Conservation (phyloP, 345 rosid genomes). For the Streptanthus diversifolius region DNA sequence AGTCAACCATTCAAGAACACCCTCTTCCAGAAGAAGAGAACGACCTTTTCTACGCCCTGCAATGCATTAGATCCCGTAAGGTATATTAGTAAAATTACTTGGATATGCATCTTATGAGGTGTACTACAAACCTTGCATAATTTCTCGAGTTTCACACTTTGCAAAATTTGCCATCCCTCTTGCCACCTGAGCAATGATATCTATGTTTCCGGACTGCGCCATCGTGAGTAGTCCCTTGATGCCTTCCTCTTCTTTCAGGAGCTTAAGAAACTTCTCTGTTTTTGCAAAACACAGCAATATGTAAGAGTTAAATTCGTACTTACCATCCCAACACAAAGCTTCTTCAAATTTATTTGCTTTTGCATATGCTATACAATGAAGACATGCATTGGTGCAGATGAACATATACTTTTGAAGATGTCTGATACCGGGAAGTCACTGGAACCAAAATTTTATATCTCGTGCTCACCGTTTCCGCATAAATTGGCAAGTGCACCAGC, state of each 20-base stretch:
- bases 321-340: constrained; percentile 16
- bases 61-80: constrained; percentile 16
- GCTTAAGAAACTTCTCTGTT: constrained; percentile 64
- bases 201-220: constrained; percentile 55
- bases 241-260: constrained; percentile 81
- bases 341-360: background rate
- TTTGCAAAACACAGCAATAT: background rate
- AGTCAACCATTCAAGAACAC: constrained; percentile 74
- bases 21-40: constrained; percentile 76
- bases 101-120: background rate
- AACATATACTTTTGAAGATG: background rate
- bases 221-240: constrained; percentile 71
- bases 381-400: constrained; percentile 7
- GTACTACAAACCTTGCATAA: constrained; percentile 57
- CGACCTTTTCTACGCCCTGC: constrained; percentile 74
- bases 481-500: constrained; percentile 93
- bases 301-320: background rate
- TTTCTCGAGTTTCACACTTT: constrained; percentile 86
- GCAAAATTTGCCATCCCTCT: constrained; percentile 96
- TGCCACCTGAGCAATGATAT: constrained; percentile 86
- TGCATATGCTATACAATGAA: background rate
- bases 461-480: constrained; percentile 81
- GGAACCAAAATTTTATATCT: background rate
- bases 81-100: background rate
- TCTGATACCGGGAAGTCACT: background rate